phyloP scores from a whole-genome alignment of 2,329 filamentous ascomycete genomes.

The Chaetomium sp. region DNA sequence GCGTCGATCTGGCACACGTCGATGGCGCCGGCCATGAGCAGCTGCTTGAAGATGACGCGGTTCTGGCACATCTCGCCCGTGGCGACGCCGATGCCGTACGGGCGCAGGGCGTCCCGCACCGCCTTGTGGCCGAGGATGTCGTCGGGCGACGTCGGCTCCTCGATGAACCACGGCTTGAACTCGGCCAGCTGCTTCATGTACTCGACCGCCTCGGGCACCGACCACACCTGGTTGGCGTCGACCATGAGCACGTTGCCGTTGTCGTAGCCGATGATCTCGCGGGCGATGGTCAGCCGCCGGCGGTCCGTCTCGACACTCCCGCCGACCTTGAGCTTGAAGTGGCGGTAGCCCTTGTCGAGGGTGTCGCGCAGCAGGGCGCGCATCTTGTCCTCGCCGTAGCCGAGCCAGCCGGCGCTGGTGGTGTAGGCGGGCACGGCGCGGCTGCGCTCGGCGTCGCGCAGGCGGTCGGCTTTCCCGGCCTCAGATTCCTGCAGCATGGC shows the following conservation, averaged over 20 bases:
- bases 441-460: constrained; percentile 72
- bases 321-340: constrained; percentile 93
- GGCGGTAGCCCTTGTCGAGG: constrained; percentile 71
- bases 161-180: constrained; percentile 92
- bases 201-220: constrained; percentile 81
- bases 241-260: constrained; percentile 85
- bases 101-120: constrained; percentile 75
- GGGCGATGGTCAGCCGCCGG: constrained; percentile 69
- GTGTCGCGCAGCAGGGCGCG: constrained; percentile 72
- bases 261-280: constrained; percentile 81
- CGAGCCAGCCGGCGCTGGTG: constrained; percentile 88
- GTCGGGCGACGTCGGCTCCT: constrained; percentile 89
- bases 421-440: constrained; percentile 87
- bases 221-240: constrained; percentile 92
- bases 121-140: constrained; percentile 88
- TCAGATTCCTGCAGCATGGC: constrained; percentile 68
- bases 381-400: constrained; percentile 88
- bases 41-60: constrained; percentile 90
- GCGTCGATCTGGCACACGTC: constrained; percentile 90
- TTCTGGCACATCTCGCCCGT: constrained; percentile 97
- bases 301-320: constrained; percentile 71
- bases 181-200: constrained; percentile 82
- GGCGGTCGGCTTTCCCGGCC: constrained; percentile 67
- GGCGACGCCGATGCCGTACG: constrained; percentile 77
- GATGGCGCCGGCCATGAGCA: constrained; percentile 76